Conservation (phyloP, 306 rosid genomes). For the Hippophae tibetana region DNA sequence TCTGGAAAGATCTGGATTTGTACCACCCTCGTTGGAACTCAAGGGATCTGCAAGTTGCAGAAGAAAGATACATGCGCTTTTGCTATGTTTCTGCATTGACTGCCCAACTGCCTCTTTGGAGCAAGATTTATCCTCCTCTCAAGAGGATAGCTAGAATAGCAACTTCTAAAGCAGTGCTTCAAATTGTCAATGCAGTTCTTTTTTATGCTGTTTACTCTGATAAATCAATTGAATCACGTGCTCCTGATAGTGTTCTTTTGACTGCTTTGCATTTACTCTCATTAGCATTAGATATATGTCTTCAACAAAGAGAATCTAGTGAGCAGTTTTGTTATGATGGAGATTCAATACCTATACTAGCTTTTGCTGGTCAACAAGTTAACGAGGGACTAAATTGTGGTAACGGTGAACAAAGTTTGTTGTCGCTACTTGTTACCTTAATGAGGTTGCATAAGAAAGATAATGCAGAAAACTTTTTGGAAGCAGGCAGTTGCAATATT, state of each 20-base stretch:
- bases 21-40: constrained; percentile 94
- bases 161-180: constrained; percentile 71
- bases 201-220: constrained; percentile 71
- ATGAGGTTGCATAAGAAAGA: constrained; percentile 63
- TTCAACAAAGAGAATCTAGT: constrained; percentile 48
- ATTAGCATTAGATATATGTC: constrained; percentile 65
- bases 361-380: constrained; percentile 52
- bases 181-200: constrained; percentile 71
- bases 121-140: constrained; percentile 68
- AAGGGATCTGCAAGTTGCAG: constrained; percentile 87
- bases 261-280: constrained; percentile 83
- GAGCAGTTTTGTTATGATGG: constrained; percentile 27
- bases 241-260: constrained; percentile 76
- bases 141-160: constrained; percentile 68
- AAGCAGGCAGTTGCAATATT: constrained; percentile 58
- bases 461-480: constrained; percentile 36
- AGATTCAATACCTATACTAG: constrained; percentile 54
- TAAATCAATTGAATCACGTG: constrained; percentile 58
- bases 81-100: constrained; percentile 56
- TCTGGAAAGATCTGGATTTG: constrained; percentile 83
- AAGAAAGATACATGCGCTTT: constrained; percentile 85
- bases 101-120: constrained; percentile 74
- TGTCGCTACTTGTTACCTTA: constrained; percentile 77
- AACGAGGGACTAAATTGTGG: constrained; percentile 32
- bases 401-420: constrained; percentile 64